Evolutionary conservation across 75 land plant genomes (phyloP).

Genomic region (Cupressus sempervirens): DNA sequence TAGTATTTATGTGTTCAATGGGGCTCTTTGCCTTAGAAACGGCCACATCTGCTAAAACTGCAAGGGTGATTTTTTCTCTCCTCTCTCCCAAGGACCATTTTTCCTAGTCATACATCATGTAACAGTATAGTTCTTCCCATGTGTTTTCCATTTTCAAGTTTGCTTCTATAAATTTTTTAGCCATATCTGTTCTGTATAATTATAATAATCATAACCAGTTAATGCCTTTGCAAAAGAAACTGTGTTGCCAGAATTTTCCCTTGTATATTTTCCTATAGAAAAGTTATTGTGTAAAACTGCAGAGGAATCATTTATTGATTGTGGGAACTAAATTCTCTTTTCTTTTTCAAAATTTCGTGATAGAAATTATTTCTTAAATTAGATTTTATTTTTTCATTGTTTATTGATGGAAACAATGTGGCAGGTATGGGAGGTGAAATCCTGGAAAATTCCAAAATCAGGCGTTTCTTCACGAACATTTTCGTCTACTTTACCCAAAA

Average conservation of each 20-base stretch:
- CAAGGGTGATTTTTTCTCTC: not conserved
- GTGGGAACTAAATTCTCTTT: not conserved
- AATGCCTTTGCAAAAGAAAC: not conserved
- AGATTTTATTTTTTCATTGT: not conserved
- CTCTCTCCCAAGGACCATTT: not conserved
- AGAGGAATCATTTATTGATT: not conserved
- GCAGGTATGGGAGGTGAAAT: constrained; percentile 13
- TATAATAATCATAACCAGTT: not conserved
- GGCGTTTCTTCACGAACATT: not conserved
- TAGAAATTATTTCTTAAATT: not conserved
- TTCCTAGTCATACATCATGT: not conserved
- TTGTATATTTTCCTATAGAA: not conserved
- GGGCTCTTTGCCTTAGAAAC: not conserved
- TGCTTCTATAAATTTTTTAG: not conserved
- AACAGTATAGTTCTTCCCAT: not conserved
- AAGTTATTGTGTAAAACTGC: not conserved
- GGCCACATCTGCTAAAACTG: not conserved
- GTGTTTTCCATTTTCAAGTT: not conserved
- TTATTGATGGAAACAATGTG: not conserved
- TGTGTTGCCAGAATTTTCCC: not conserved
- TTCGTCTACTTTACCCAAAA: not conserved
- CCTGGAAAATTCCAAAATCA: constrained; percentile 6
- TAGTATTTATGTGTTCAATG: not conserved
- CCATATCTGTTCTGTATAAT: not conserved
- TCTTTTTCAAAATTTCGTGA: not conserved